Conservation (phyloP, 177 flowering plant genomes). For the Vitis hybrid region DNA sequence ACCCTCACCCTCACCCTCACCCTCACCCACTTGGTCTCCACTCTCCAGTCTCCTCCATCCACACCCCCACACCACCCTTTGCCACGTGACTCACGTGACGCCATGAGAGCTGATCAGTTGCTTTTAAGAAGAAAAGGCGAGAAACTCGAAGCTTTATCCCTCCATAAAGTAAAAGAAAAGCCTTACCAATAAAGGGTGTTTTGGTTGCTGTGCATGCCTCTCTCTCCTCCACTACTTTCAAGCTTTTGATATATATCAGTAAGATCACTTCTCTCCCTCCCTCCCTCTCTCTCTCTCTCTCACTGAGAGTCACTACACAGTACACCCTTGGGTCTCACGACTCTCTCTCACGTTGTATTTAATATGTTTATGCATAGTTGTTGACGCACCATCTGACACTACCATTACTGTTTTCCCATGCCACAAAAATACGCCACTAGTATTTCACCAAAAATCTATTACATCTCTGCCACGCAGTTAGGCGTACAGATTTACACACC, state of each 20-base stretch:
- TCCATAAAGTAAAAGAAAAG: conserved; percentile 2
- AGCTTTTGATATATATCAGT: too few species aligned
- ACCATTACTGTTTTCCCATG: background rate
- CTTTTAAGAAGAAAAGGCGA: background rate
- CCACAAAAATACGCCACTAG: background rate
- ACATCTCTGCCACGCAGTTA: background rate
- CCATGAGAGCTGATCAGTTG: conserved; percentile 8
- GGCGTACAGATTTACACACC: background rate
- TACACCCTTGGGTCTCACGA: background rate
- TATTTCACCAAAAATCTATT: background rate
- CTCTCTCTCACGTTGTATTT: conserved; percentile 10
- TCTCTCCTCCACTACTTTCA: too few species aligned
- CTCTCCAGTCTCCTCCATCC: background rate
- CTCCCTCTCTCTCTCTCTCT: conserved; percentile 2
- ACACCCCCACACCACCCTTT: background rate
- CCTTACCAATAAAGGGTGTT: conserved; percentile 8
- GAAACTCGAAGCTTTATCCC: conserved; percentile 1
- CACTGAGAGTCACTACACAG: too few species aligned
- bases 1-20: too few species aligned
- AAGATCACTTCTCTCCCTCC: conserved; percentile 3
- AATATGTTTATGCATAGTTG: background rate
- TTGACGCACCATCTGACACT: conserved; percentile 16
- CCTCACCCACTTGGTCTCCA: too few species aligned
- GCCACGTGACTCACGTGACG: conserved; percentile 11
- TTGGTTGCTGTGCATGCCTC: conserved; percentile 13